A percentile compares a stretch with the other conserved stretches of the same genome.
phyloP scores from a whole-genome alignment of 148 eudicot genomes.

The Fagopyrum tataricum region DNA sequence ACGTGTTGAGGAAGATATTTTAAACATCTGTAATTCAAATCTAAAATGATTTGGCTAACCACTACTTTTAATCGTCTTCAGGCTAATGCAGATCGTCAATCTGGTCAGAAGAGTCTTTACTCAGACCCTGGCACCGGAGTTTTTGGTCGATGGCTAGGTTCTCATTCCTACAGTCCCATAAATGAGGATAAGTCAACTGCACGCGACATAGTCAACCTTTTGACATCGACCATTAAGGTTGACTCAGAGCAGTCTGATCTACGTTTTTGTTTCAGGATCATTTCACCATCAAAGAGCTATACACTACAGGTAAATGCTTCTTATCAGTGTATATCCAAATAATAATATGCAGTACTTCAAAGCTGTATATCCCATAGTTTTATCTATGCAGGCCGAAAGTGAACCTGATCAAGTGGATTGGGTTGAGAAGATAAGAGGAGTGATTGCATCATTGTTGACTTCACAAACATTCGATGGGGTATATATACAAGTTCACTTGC shows the following conservation, averaged over 20 bases:
- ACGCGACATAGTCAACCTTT: constrained; percentile 83
- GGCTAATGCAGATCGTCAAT: not conserved
- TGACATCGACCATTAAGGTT: constrained; percentile 83
- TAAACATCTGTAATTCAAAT: not conserved
- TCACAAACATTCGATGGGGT: constrained; percentile 80
- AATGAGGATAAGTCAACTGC: constrained; percentile 79
- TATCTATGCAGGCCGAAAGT: constrained; percentile 70
- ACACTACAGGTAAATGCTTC: constrained; percentile 66
- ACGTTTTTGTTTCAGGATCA: constrained; percentile 90
- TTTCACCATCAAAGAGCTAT: constrained; percentile 84
- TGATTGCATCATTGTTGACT: constrained; percentile 67
- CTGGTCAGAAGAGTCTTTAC: constrained; percentile 10
- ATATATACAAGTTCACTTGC: constrained; percentile 26
- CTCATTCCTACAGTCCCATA: constrained; percentile 66
- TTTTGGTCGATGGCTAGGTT: constrained; percentile 79
- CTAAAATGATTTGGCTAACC: not conserved
- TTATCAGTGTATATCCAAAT: not conserved
- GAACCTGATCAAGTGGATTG: constrained; percentile 83
- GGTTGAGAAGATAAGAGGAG: constrained; percentile 94
- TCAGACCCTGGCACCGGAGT: constrained; percentile 72
- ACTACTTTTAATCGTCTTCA: not conserved
- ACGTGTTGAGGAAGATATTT: constrained; percentile 29
- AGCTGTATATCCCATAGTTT: not conserved
- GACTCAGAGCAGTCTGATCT: constrained; percentile 88
- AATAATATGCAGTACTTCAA: not conserved